Base-by-base conservation (phyloP, 148 eudicot species). In the Dysphania ambrosioides region DNA sequence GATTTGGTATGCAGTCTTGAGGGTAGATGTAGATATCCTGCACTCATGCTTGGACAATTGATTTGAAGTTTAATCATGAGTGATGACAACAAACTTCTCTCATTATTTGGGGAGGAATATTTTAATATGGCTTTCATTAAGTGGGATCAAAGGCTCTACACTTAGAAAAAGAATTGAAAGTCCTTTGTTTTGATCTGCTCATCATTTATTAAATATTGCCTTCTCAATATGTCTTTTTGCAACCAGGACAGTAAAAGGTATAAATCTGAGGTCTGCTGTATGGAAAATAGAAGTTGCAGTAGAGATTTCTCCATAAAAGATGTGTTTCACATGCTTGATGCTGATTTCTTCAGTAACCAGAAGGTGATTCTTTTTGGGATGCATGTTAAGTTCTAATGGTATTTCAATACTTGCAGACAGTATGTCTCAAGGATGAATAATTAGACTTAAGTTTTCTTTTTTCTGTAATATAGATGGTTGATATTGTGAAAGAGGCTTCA, bases 401-500 rank as follows among this genome's bases (percentile, higher is more conserved):
- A 27, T 4, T 5, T 40, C 26, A 19, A 15, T 24, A 10, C 21
- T 67, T 2, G 10, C 23, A 4, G 9, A 11, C 18, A 29, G 12
- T 12, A 31, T 61, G 31, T 32, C 27, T 64, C 47, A 60, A 41
- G 2, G 6, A 24, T 40, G 69, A 67, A 15, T 6, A 32, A 4
- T 24, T 31, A 38, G 30, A 49, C 23, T n/a, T 12, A 7, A 24
- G 41, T 4, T 77, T 55, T 26, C 1, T 42, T 62, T 59, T 41
- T 77, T 55, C 58, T 19, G 6, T 41, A 1, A 21, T 73, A 35
- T 70, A 92, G 97, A 87, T 83, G 93, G 72, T 75, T 76, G 91
- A 91, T 83, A 87, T 91, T 68, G 89, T 81, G 59, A 86, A 83
- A 71, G 93, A 86, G 65, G 89, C 89, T 59, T 71, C 85, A 83